These are phyloP conservation scores for Aspergillus campestris DNA, from an alignment of 495 filamentous ascomycete genomes.

Conservation along the genomic window DNA sequence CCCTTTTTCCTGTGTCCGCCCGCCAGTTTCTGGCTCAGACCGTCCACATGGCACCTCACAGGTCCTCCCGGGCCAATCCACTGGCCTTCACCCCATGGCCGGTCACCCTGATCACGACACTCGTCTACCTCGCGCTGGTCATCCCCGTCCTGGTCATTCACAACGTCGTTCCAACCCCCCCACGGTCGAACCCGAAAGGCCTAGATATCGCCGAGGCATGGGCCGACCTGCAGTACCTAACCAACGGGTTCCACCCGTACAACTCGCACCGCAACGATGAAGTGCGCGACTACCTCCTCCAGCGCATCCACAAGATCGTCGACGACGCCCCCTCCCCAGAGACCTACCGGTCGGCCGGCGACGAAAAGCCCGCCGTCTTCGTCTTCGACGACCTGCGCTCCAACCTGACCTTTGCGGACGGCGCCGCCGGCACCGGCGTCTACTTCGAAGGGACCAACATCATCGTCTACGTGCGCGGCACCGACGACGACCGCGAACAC, in stretches of 20 bases:
- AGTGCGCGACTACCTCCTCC: conserved; percentile 67
- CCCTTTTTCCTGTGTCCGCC: conserved; percentile 1
- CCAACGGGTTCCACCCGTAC: conserved; percentile 74
- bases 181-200: conserved; percentile 48
- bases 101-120: conserved; percentile 62
- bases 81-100: conserved; percentile 56
- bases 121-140: conserved; percentile 61
- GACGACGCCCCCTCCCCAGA: conserved; percentile 36
- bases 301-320: conserved; percentile 60
- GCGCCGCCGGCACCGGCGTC: conserved; percentile 24
- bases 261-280: conserved; percentile 79
- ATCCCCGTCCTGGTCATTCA: conserved; percentile 66
- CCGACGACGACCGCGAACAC: conserved; percentile 54
- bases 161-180: conserved; percentile 62
- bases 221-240: conserved; percentile 70
- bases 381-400: conserved; percentile 72
- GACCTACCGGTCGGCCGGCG: conserved; percentile 10
- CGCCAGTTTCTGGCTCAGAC: background rate
- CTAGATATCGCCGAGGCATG: conserved; percentile 79
- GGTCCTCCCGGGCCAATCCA: conserved; percentile 36
- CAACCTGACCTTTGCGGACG: conserved; percentile 58
- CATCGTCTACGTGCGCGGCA: conserved; percentile 81
- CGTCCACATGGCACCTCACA: conserved; percentile 22
- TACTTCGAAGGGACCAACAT: conserved; percentile 95
- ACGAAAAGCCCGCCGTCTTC: conserved; percentile 39